Conservation (phyloP, 257 asterid genomes). For the Penstemon barbatus region DNA sequence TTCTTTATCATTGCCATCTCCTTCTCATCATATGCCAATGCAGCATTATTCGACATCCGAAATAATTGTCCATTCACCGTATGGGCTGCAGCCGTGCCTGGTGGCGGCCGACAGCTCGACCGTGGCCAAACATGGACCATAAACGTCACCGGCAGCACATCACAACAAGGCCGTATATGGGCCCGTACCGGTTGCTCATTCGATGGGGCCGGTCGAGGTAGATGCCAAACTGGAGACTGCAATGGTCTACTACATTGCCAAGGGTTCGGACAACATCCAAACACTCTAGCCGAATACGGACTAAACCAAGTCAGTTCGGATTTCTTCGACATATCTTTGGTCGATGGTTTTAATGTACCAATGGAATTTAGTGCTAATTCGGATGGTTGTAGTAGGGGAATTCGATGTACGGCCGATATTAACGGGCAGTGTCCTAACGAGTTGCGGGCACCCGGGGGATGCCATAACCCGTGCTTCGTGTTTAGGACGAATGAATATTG, state of each 20-base stretch:
- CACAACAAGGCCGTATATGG: conserved; percentile 35
- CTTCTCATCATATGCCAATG: conserved; percentile 18
- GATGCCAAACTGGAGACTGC: conserved; percentile 53
- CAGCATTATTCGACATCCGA: conserved; percentile 33
- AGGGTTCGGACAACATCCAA: conserved; percentile 47
- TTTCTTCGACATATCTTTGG: conserved; percentile 52
- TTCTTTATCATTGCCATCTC: conserved; percentile 23
- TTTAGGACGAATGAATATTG: conserved; percentile 37
- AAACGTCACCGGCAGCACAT: conserved; percentile 32
- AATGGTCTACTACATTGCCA: conserved; percentile 37
- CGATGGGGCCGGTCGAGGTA: conserved; percentile 34
- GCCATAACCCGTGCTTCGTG: conserved; percentile 48
- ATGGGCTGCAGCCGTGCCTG: conserved; percentile 48
- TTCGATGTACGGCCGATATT: conserved; percentile 38
- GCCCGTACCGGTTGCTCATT: conserved; percentile 41
- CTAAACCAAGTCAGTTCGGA: conserved; percentile 43
- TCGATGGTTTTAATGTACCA: conserved; percentile 64
- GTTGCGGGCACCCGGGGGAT: conserved; percentile 40
- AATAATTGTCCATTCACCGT: conserved; percentile 45
- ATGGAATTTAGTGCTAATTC: conserved; percentile 39
- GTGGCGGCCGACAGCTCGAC: conserved; percentile 46
- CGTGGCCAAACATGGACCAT: conserved; percentile 40
- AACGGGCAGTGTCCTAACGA: conserved; percentile 42
- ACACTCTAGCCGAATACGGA: conserved; percentile 54
- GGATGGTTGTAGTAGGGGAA: conserved; percentile 31